These are phyloP conservation scores for Fraxinus quadrangulata DNA, from an alignment of 257 asterid genomes.

Conservation along the genomic window DNA sequence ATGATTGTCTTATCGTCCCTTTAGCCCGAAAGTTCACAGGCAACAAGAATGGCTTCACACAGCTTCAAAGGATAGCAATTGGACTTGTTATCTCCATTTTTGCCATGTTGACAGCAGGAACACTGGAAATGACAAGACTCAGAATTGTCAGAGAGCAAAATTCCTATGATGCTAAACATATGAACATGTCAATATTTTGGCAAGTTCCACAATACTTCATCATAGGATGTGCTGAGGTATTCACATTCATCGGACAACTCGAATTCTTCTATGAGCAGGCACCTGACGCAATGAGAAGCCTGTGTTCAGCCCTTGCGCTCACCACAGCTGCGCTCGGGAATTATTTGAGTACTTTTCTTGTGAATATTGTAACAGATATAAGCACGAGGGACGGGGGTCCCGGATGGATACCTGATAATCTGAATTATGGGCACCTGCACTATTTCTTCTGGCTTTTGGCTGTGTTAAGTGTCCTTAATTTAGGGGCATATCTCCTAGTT, in stretches of 20 bases:
- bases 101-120: constrained; percentile 55
- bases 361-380: constrained; percentile 44
- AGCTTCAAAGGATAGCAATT: constrained; percentile 62
- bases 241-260: constrained; percentile 55
- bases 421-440: constrained; percentile 57
- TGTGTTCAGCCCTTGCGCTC: constrained; percentile 59
- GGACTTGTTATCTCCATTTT: constrained; percentile 59
- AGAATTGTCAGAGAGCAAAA: constrained; percentile 33
- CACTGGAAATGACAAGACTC: constrained; percentile 48
- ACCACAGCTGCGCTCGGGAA: constrained; percentile 61
- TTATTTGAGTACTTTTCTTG: constrained; percentile 58
- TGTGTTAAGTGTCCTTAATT: constrained; percentile 47
- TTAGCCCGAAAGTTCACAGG: constrained; percentile 48
- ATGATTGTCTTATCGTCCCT: constrained; percentile 57
- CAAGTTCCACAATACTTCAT: constrained; percentile 71
- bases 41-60: constrained; percentile 63
- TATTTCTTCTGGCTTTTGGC: constrained; percentile 73
- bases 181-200: constrained; percentile 60
- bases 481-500: constrained; percentile 47
- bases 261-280: constrained; percentile 74
- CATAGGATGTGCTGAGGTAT: constrained; percentile 70
- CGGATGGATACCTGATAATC: constrained; percentile 70
- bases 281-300: constrained; percentile 66
- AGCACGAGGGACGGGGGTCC: constrained; percentile 49
- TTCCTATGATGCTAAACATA: constrained; percentile 39